Evolutionary conservation across 2,329 filamentous ascomycete species (phyloP), one percentile per base, ranked within the genome.

Genomic region (Passalora sequoiae): DNA sequence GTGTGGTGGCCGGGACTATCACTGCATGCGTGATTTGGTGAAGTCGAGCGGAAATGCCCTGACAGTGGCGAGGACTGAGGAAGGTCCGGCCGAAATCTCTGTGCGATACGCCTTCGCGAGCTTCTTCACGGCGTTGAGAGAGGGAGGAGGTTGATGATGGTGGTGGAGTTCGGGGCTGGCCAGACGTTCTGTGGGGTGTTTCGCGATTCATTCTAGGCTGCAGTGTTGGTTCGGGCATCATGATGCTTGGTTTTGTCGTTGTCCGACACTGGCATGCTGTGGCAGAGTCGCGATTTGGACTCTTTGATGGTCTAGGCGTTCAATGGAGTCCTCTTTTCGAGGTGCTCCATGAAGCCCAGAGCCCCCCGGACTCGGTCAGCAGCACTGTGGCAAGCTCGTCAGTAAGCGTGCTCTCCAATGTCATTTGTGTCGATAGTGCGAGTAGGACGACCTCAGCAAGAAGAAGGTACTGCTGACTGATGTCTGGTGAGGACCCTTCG

Each of bases 11-110:
- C n/a, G n/a, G n/a, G n/a, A n/a, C n/a, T n/a, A n/a, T n/a, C n/a
- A 66, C 71, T 94, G 87, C 80, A 92, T 87, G 60, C 87, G 84
- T 43, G 85, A 89, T 73, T 94, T 94, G 63, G 91, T 83, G 58
- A 87, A 91, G 65, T 94, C 87, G 55, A 94, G 78, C 16, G 87
- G 87, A 62, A 89, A 94, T n/a, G 86, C 84, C 53, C 77, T 74
- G 60, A 88, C 76, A 30, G 86, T 92, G 27, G 84, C 88, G 44
- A 91, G 73, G 53, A 89, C 74, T 65, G 84, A 89, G 61, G 83
- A 85, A 28, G 81, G 74, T 66, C 82, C 86, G 33, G 87, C 86
- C 49, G 86, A 80, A 54, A 92, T 80, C 68, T 91, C 84, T 37
- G 84, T 89, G 53, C 85, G 78, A 66, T 92, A 91, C 55, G 76